Evolutionary conservation across 2,329 filamentous ascomycete genomes (phyloP), one percentile per base, ranked within the genome.

Genomic region (Colletotrichum sp.): DNA sequence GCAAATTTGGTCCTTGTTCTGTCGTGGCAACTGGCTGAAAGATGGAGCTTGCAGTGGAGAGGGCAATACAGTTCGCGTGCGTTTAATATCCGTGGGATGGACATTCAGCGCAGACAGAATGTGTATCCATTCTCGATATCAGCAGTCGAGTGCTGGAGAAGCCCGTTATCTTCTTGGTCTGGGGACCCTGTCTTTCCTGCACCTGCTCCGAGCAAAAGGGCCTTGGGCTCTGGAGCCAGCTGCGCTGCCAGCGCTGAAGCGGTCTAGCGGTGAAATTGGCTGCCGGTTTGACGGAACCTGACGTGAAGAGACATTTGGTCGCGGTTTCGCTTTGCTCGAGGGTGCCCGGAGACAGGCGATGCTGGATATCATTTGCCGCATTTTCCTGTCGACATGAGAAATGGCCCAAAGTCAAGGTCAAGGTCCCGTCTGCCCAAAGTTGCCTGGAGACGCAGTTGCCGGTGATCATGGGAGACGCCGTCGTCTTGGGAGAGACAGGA

Each of bases 71-170:
- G 24, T 67, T 75, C 62, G 68, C 52, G 52, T 75, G 68, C 72
- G 68, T 75, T 49, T 72, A 72, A 68, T 75, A 72, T 72, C 72
- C 62, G 72, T 62, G 62, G 68, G 49, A 24, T 28, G 21, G 21
- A 21, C 36, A 57, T 52, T 52, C 44, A 52, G 44, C 44, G 44
- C 44, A 52, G 44, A 52, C 10, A 52, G 44, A 52, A 8, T 52
- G n/a, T 24, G 28, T 68, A 64, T 57, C 55, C 64, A 65, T 68
- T 72, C 44, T 71, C 63, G 49, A 76, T 73, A 76, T 76, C 63
- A 68, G 8, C 63, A 32, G 36, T 52, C 49, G 49, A 28, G 34
- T 73, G 21, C 55, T 49, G 30, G 52, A 68, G 64, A 76, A 49
- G 44, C 16, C 34, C 16, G 73, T 76, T 72, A 76, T 76, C 73